Evolutionary conservation across 2,329 filamentous ascomycete genomes (phyloP).

Genomic region (Dichotomopilus funicola): DNA sequence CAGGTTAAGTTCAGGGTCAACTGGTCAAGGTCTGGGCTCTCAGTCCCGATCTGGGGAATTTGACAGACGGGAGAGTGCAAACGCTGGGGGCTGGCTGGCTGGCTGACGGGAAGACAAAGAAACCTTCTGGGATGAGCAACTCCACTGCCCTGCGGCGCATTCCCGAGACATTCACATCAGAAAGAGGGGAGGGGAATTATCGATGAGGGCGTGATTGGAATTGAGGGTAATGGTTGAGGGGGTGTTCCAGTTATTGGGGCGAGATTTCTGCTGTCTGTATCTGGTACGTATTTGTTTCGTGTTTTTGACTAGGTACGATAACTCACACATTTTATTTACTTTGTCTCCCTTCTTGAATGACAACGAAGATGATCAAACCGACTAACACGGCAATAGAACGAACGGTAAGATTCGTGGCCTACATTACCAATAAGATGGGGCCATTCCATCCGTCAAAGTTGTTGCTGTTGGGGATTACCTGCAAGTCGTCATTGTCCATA

Average conservation of each 20-base stretch:
- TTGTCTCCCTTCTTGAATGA: too few relatives aligned
- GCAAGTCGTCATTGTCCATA: too few relatives aligned
- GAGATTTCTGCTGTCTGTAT: too few relatives aligned
- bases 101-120: constrained; percentile 6
- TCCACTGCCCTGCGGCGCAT: constrained; percentile 29
- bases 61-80: constrained; percentile 17
- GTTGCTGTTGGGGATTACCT: too few relatives aligned
- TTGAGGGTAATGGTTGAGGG: neutral
- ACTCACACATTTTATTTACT: too few relatives aligned
- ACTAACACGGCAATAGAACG: too few relatives aligned
- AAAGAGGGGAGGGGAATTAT: neutral
- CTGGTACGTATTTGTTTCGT: too few relatives aligned
- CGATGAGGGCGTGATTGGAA: neutral
- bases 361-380: too few relatives aligned
- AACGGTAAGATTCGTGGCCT: constrained; percentile 6
- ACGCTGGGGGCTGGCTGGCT: constrained; percentile 18
- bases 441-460: constrained; percentile 9
- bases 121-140: constrained; percentile 14
- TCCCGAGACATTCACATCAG: constrained; percentile 32
- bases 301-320: too few relatives aligned
- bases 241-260: neutral
- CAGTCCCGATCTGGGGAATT: too few relatives aligned
- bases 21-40: too few relatives aligned
- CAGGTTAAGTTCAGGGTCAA: too few relatives aligned
- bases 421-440: constrained; percentile 18